phyloP scores from a whole-genome alignment of 768 basidiomycete species.

The Hericium erinaceus region DNA sequence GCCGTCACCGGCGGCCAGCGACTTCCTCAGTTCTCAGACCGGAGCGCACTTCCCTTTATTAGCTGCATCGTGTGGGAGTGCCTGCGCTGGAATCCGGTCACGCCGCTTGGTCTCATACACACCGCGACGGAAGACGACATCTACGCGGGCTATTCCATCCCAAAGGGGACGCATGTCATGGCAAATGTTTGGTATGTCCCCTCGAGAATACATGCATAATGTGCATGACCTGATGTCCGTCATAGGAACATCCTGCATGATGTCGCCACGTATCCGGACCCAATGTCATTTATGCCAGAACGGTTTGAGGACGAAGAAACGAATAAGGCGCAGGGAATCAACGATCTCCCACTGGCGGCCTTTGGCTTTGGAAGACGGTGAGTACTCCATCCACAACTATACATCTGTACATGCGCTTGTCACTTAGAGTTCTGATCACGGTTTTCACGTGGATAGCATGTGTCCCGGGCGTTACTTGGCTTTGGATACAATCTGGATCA shows the following conservation, averaged over 20 bases:
- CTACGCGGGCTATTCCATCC: slow-evolving; percentile 36
- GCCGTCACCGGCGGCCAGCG: slow-evolving; percentile 32
- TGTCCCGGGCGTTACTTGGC: slow-evolving; percentile 39
- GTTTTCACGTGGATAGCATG: slow-evolving; percentile 18
- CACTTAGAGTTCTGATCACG: neutral
- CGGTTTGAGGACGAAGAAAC: slow-evolving; percentile 23
- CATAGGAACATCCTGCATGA: slow-evolving; percentile 35
- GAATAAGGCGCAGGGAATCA: slow-evolving; percentile 23
- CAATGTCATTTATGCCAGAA: slow-evolving; percentile 30
- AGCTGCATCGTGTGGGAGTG: slow-evolving; percentile 24
- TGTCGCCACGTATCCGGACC: slow-evolving; percentile 28
- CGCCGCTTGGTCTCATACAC: slow-evolving; percentile 20
- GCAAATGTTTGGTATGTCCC: slow-evolving; percentile 6
- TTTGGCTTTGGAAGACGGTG: slow-evolving; percentile 36
- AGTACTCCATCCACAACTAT: neutral
- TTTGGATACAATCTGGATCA: slow-evolving; percentile 34
- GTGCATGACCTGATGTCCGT: neutral
- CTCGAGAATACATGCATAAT: neutral
- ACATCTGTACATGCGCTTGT: neutral
- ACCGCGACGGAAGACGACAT: slow-evolving; percentile 29
- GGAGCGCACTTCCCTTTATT: slow-evolving; percentile 34
- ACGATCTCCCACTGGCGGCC: slow-evolving; percentile 26
- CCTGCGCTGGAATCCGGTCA: slow-evolving; percentile 36
- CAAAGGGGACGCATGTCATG: slow-evolving; percentile 26
- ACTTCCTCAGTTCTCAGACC: slow-evolving; percentile 33